These are phyloP conservation scores for Skeletonema grethae DNA, from an alignment of 108 stramenopile species.

Conservation along the genomic window DNA sequence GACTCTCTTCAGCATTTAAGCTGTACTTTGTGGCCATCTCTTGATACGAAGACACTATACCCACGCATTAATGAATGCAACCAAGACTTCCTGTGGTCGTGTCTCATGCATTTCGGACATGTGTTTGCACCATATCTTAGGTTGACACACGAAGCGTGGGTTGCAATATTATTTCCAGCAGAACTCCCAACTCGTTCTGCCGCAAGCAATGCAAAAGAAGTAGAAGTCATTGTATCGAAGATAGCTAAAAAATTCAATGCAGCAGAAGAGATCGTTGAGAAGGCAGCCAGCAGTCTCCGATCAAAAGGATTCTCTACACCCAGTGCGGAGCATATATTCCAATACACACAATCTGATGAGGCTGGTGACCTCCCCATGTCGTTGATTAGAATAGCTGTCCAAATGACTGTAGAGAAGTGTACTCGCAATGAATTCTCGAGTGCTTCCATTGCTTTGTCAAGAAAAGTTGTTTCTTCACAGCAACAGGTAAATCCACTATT, in stretches of 20 bases:
- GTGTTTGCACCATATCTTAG: constrained; percentile 60
- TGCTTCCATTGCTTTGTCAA: not conserved
- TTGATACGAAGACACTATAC: not conserved
- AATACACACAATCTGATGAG: constrained; percentile 40
- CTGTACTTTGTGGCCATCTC: constrained; percentile 46
- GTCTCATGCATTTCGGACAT: constrained; percentile 71
- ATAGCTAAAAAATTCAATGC: constrained; percentile 51
- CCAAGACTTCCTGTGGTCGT: constrained; percentile 49
- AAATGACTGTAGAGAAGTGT: constrained; percentile 48
- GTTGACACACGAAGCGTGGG: constrained; percentile 54
- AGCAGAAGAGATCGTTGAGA: constrained; percentile 55
- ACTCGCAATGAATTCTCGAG: not conserved
- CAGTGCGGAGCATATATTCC: constrained; percentile 52
- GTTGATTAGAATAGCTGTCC: constrained; percentile 56
- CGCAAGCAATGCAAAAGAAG: not conserved
- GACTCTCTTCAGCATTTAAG: constrained; percentile 53
- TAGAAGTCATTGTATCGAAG: constrained; percentile 25
- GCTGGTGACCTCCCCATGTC: constrained; percentile 45
- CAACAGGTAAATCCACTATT: constrained; percentile 11
- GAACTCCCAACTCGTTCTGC: not conserved
- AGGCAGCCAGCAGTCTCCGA: constrained; percentile 37
- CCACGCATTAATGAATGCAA: constrained; percentile 25
- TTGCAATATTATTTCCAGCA: constrained; percentile 58
- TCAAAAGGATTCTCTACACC: constrained; percentile 64
- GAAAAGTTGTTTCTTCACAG: not conserved